Conservation (phyloP, 2,329 filamentous ascomycete genomes). For the Ascochyta clinopodiicola region DNA sequence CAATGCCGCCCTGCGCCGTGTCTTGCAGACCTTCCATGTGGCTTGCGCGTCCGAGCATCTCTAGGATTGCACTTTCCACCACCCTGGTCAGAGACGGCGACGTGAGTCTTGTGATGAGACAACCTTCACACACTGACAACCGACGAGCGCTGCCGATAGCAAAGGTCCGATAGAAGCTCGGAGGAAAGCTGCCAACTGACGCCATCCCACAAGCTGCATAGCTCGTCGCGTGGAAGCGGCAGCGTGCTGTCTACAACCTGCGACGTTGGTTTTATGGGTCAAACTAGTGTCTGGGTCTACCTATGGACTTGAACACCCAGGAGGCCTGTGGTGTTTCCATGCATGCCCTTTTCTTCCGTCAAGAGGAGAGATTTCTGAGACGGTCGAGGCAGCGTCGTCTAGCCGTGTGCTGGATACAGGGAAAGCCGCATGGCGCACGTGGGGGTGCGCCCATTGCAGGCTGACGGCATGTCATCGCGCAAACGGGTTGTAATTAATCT, state of each 20-base stretch:
- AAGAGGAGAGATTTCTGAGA: constrained; percentile 6
- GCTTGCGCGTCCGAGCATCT: neutral
- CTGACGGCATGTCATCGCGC: constrained; percentile 5
- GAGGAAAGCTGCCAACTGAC: constrained; percentile 16
- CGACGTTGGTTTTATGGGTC: constrained; percentile 32
- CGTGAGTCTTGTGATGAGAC: neutral
- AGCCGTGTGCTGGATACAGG: neutral
- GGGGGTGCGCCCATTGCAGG: constrained; percentile 10
- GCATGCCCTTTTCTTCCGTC: constrained; percentile 1
- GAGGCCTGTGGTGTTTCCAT: neutral
- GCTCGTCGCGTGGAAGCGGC: constrained; percentile 48
- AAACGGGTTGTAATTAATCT: neutral
- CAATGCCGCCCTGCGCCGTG: neutral
- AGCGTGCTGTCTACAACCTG: constrained; percentile 25
- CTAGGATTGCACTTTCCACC: no score
- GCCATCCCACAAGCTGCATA: constrained; percentile 22
- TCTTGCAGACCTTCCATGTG: neutral
- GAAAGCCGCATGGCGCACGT: constrained; percentile 15
- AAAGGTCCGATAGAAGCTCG: constrained; percentile 30
- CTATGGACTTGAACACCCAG: neutral
- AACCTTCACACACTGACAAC: neutral
- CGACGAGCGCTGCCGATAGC: constrained; percentile 13
- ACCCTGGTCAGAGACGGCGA: neutral
- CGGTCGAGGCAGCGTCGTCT: constrained; percentile 1
- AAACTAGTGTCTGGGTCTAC: constrained; percentile 13